These are phyloP conservation scores for Boletellus deceptivus DNA, from an alignment of 1,284 basidiomycete species.

Conservation along the genomic window DNA sequence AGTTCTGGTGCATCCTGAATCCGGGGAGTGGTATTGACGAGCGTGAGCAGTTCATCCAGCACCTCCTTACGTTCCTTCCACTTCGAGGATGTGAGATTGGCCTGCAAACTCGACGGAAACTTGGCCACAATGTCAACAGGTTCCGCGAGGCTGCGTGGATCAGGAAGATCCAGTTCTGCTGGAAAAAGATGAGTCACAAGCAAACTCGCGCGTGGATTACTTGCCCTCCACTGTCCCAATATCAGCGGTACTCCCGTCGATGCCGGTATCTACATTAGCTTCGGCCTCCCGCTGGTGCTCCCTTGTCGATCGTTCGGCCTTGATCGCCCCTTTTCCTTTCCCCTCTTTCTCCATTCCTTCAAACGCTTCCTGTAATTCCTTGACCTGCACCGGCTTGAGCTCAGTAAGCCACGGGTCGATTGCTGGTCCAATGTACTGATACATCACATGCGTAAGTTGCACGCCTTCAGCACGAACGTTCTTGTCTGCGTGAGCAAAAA, in stretches of 20 bases:
- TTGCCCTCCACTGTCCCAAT: constrained; percentile 30
- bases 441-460: constrained; percentile 72
- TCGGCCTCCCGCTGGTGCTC: constrained; percentile 76
- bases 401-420: constrained; percentile 88
- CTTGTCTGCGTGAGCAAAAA: constrained; percentile 96
- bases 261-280: constrained; percentile 44
- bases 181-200: constrained; percentile 7
- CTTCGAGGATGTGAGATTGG: constrained; percentile 82
- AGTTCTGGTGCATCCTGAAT: constrained; percentile 79
- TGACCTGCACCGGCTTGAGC: constrained; percentile 97
- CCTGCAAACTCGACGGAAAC: constrained; percentile 73
- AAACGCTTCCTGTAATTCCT: constrained; percentile 92
- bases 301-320: constrained; percentile 79
- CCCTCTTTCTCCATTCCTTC: constrained; percentile 81
- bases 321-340: constrained; percentile 78
- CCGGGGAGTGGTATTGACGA: constrained; percentile 72
- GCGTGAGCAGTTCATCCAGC: constrained; percentile 78
- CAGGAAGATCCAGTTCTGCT: constrained; percentile 53
- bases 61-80: constrained; percentile 98
- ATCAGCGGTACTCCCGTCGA: constrained; percentile 38
- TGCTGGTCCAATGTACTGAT: constrained; percentile 87
- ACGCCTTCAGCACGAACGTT: constrained; percentile 92
- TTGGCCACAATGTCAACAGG: constrained; percentile 77
- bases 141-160: constrained; percentile 84
- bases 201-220: constrained; percentile 18